phyloP scores from a whole-genome alignment of 257 asterid genomes.

The Penstemon barbatus region DNA sequence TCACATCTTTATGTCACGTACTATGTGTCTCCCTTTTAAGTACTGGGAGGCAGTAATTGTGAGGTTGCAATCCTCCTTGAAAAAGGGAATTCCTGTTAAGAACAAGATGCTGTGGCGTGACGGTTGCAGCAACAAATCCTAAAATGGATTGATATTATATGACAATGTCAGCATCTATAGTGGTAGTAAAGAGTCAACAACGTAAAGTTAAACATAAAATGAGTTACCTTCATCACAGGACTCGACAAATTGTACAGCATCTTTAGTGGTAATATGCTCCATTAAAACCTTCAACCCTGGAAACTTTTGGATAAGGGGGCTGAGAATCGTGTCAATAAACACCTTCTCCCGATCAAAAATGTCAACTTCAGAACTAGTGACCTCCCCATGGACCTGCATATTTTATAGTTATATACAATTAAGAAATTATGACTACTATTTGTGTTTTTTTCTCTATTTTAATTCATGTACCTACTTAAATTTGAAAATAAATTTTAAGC shows the following conservation, averaged over 20 bases:
- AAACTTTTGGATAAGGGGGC: conserved; percentile 64
- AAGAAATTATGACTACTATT: too few species aligned
- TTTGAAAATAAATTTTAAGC: too few species aligned
- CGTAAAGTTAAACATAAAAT: neutral
- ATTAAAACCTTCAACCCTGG: conserved; percentile 85
- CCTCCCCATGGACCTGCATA: conserved; percentile 95
- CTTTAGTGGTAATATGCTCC: conserved; percentile 95
- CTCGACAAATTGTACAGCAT: conserved; percentile 79
- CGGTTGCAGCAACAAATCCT: conserved; percentile 95
- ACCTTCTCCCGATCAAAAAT: conserved; percentile 93
- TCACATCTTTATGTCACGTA: conserved; percentile 25
- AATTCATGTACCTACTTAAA: too few species aligned
- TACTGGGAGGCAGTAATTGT: conserved; percentile 89
- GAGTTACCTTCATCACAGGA: conserved; percentile 71
- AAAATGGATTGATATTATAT: conserved; percentile 24
- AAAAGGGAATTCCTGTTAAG: conserved; percentile 90
- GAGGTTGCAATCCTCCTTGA: conserved; percentile 94
- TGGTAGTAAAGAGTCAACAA: neutral
- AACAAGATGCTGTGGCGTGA: conserved; percentile 95
- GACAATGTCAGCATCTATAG: neutral
- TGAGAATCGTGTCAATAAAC: conserved; percentile 70
- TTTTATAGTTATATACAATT: neutral
- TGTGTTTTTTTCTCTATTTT: too few species aligned
- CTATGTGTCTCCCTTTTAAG: conserved; percentile 89
- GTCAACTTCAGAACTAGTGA: conserved; percentile 75